These are phyloP conservation scores for Aspergillus bombycis DNA, from an alignment of 2,329 filamentous ascomycete species.

Conservation along the genomic window DNA sequence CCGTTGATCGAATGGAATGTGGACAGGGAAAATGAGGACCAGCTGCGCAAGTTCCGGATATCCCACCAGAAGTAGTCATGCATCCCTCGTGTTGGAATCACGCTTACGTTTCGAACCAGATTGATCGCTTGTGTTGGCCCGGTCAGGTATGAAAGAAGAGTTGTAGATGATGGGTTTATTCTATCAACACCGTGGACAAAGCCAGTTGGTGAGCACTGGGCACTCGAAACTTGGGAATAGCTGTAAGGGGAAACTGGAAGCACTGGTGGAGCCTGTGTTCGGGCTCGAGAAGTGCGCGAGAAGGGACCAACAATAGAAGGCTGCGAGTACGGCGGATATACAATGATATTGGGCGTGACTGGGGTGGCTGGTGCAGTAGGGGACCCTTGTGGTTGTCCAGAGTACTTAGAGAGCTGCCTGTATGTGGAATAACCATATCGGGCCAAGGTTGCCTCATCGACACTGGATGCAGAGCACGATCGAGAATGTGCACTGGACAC, in stretches of 20 bases:
- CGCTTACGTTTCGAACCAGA: slow-evolving; percentile 77
- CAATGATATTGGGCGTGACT: slow-evolving; percentile 41
- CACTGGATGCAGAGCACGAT: slow-evolving; percentile 67
- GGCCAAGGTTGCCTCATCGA: slow-evolving; percentile 67
- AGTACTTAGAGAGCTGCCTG: slow-evolving; percentile 68
- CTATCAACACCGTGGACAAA: slow-evolving; percentile 30
- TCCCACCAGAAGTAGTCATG: slow-evolving; percentile 95
- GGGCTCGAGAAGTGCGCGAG: slow-evolving; percentile 48
- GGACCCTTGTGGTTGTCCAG: slow-evolving; percentile 49
- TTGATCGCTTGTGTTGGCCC: slow-evolving; percentile 78
- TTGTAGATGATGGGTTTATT: slow-evolving; percentile 57
- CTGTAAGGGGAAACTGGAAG: slow-evolving; percentile 33
- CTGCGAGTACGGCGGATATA: slow-evolving; percentile 40
- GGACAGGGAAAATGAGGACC: slow-evolving; percentile 75
- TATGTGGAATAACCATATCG: slow-evolving; percentile 85
- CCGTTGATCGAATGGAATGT: slow-evolving; percentile 74
- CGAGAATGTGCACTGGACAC: slow-evolving; percentile 52
- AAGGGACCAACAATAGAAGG: slow-evolving; percentile 36
- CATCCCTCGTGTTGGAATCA: slow-evolving; percentile 66
- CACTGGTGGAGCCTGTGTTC: slow-evolving; percentile 33
- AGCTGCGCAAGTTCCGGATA: slow-evolving; percentile 80
- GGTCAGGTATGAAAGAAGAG: slow-evolving; percentile 77
- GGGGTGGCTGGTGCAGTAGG: slow-evolving; percentile 43
- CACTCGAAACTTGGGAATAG: slow-evolving; percentile 27
- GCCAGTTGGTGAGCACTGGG: slow-evolving; percentile 31